phyloP scores from a whole-genome alignment of 192 early-diverging fungal genomes.

The Entophlyctis luteolus region DNA sequence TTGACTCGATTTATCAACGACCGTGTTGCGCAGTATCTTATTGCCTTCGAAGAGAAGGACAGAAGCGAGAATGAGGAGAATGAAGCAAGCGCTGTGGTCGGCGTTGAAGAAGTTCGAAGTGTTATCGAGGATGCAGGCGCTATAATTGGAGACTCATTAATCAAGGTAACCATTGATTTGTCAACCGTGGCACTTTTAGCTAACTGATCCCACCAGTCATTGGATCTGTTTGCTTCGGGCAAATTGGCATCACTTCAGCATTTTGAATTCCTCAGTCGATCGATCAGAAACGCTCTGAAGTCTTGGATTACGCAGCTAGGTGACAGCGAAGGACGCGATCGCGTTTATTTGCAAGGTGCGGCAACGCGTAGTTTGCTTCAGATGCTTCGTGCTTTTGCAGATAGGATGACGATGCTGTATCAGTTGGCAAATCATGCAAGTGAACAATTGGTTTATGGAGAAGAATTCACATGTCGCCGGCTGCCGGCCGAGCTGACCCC shows the following conservation, averaged over 20 bases:
- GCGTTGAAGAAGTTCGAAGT: not conserved
- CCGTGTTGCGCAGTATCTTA: not conserved
- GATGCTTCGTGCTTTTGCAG: not conserved
- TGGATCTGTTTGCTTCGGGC: constrained; percentile 23
- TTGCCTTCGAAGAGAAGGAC: not conserved
- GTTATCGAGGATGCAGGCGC: constrained; percentile 12
- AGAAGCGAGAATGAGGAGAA: not conserved
- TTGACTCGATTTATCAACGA: not conserved
- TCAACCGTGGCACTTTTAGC: not conserved
- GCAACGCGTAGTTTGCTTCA: not conserved
- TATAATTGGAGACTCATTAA: not conserved
- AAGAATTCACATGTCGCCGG: not conserved
- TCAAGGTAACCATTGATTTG: constrained; percentile 1
- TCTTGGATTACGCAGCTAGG: constrained; percentile 14
- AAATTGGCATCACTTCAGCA: constrained; percentile 19
- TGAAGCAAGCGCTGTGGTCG: not conserved
- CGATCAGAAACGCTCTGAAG: constrained; percentile 23
- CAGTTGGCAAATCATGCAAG: not conserved
- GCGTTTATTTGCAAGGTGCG: constrained; percentile 17
- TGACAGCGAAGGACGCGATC: constrained; percentile 18
- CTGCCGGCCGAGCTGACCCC: constrained; percentile 25
- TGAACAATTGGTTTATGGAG: not conserved
- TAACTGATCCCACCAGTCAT: constrained; percentile 6
- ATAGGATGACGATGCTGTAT: not conserved
- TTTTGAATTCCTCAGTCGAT: constrained; percentile 25